Conservation (phyloP, 208 protist genomes). For the Leptomonas pyrrhocoris region DNA sequence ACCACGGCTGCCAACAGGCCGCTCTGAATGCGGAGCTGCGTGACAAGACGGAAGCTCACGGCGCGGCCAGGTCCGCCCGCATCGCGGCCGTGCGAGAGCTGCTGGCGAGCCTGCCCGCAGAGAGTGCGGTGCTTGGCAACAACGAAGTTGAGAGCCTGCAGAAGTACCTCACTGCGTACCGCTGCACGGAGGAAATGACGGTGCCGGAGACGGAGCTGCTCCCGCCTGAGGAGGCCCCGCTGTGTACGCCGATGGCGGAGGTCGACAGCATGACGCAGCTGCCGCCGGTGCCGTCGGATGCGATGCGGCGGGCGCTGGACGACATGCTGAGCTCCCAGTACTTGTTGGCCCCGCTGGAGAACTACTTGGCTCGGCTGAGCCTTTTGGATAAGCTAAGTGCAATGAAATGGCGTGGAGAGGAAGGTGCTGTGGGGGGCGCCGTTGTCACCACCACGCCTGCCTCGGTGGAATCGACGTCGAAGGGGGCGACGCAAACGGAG, state of each 20-base stretch:
- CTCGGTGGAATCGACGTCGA: no score
- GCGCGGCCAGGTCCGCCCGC: slow-evolving; percentile 48
- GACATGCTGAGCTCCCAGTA: slow-evolving; percentile 60
- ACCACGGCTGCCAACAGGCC: slow-evolving; percentile 82
- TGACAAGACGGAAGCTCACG: slow-evolving; percentile 55
- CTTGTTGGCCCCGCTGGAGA: slow-evolving; percentile 66
- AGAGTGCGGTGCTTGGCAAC: slow-evolving; percentile 42
- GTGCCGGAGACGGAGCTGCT: slow-evolving; percentile 47
- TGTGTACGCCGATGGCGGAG: slow-evolving; percentile 39
- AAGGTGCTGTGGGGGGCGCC: not conserved
- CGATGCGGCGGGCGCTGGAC: slow-evolving; percentile 64
- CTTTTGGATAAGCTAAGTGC: slow-evolving; percentile 42
- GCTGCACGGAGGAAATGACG: slow-evolving; percentile 59
- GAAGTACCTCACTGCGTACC: slow-evolving; percentile 57
- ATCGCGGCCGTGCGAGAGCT: slow-evolving; percentile 45
- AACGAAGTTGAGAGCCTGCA: slow-evolving; percentile 43
- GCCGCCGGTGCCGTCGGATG: slow-evolving; percentile 44
- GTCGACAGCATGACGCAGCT: slow-evolving; percentile 39
- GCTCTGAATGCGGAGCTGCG: slow-evolving; percentile 80
- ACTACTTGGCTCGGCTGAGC: slow-evolving; percentile 52
- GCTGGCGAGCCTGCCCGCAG: slow-evolving; percentile 45
- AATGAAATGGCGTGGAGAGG: slow-evolving; percentile 22
- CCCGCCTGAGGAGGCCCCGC: slow-evolving; percentile 28
- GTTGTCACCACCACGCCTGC: not conserved
- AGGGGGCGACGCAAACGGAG: not conserved